phyloP scores from a whole-genome alignment of 495 filamentous ascomycete genomes.

The Aspergillus sclerotioniger region DNA sequence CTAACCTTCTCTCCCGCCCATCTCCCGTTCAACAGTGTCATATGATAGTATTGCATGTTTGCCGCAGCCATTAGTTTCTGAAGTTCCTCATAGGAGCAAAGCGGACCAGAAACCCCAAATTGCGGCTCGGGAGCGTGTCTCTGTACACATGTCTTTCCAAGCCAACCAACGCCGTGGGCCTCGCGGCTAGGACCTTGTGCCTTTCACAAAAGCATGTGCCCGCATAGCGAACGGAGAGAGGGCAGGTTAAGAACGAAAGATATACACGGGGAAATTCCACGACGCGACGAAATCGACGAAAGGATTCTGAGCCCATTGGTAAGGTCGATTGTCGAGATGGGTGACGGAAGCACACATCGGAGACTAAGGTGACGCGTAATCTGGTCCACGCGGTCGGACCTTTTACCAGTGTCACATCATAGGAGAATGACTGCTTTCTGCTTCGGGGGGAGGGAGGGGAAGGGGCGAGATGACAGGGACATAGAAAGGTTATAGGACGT shows the following conservation, averaged over 20 bases:
- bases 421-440: constrained; percentile 30
- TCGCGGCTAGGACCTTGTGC: constrained; percentile 25
- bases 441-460: not conserved
- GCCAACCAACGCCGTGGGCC: constrained; percentile 17
- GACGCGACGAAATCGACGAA: not conserved
- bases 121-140: constrained; percentile 25
- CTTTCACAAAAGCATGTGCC: constrained; percentile 27
- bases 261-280: constrained; percentile 3
- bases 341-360: constrained; percentile 27
- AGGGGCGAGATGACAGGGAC: not conserved
- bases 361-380: constrained; percentile 13
- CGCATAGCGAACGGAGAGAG: constrained; percentile 21
- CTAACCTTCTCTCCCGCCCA: not conserved
- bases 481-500: not conserved
- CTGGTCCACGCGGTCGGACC: constrained; percentile 50
- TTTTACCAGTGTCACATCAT: constrained; percentile 66
- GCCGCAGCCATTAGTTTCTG: constrained; percentile 51
- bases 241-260: not conserved
- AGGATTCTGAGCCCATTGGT: constrained; percentile 16
- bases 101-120: constrained; percentile 47
- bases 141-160: constrained; percentile 30
- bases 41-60: constrained; percentile 22
- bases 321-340: not conserved
- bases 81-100: constrained; percentile 44
- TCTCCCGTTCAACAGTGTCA: constrained; percentile 10